These are phyloP conservation scores for Suhomyces vadensis DNA, from an alignment of 805 yeast species.

Conservation along the genomic window DNA sequence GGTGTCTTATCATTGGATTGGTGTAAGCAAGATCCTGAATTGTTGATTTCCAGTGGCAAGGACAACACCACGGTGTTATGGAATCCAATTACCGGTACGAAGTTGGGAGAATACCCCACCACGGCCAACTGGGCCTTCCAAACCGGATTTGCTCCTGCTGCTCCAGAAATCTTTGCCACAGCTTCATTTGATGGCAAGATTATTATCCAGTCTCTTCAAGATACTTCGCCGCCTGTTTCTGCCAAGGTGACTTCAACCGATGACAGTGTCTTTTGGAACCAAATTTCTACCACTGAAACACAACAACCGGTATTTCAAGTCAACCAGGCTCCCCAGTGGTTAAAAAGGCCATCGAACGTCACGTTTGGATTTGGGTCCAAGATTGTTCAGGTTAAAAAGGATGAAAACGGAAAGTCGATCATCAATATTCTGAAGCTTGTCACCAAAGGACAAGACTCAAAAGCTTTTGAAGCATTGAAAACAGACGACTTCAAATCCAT, in stretches of 20 bases:
- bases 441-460: slow-evolving; percentile 37
- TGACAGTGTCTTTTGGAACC: slow-evolving; percentile 86
- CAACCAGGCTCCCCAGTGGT: slow-evolving; percentile 89
- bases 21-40: slow-evolving; percentile 79
- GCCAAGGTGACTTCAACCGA: slow-evolving; percentile 43
- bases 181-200: slow-evolving; percentile 87
- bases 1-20: slow-evolving; percentile 92
- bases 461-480: slow-evolving; percentile 58
- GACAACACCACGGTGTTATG: slow-evolving; percentile 86
- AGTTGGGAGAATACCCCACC: slow-evolving; percentile 85
- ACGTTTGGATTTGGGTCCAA: slow-evolving; percentile 95
- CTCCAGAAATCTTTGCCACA: slow-evolving; percentile 88
- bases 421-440: slow-evolving; percentile 46
- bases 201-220: slow-evolving; percentile 82
- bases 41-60: slow-evolving; percentile 87
- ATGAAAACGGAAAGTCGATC: slow-evolving; percentile 40
- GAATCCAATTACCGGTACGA: slow-evolving; percentile 78
- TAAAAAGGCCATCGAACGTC: slow-evolving; percentile 69
- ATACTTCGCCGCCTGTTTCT: slow-evolving; percentile 62
- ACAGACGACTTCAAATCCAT: slow-evolving; percentile 53
- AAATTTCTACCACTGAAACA: slow-evolving; percentile 64
- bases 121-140: slow-evolving; percentile 93
- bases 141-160: slow-evolving; percentile 80
- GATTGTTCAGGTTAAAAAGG: slow-evolving; percentile 55
- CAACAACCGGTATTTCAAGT: slow-evolving; percentile 71